Percentiles rank a stretch among this genome's conserved stretches.
These are phyloP conservation scores for Chaetoceros tenuissimus DNA, from an alignment of 108 stramenopile genomes.

Conservation along the genomic window DNA sequence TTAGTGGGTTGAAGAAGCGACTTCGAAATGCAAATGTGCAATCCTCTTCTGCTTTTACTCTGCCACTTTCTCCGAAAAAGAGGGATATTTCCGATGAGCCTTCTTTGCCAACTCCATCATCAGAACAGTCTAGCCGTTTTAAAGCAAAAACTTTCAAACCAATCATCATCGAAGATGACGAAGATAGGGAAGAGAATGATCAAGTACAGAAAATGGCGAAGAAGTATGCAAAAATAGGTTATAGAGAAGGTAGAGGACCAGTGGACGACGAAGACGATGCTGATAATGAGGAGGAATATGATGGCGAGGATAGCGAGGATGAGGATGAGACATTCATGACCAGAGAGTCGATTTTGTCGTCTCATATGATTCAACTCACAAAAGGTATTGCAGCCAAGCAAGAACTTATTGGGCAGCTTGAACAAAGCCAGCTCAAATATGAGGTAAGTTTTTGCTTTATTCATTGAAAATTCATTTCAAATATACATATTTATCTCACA, in stretches of 20 bases:
- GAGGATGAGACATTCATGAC: neutral
- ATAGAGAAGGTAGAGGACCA: neutral
- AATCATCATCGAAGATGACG: neutral
- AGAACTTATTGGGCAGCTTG: constrained; percentile 44
- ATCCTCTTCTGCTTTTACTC: neutral
- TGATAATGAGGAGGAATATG: constrained; percentile 4
- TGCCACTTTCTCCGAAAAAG: neutral
- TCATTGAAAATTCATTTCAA: neutral
- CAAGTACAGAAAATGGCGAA: constrained; percentile 3
- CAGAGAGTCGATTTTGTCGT: constrained; percentile 3
- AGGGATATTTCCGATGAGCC: neutral
- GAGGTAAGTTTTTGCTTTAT: constrained; percentile 20
- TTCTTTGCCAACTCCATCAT: neutral
- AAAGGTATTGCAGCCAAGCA: constrained; percentile 42
- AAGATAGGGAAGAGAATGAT: constrained; percentile 15
- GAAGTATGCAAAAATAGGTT: constrained; percentile 3
- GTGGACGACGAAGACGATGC: constrained; percentile 20
- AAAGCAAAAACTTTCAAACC: neutral
- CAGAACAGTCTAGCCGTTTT: neutral
- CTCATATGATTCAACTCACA: constrained; percentile 36
- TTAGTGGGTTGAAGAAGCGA: neutral
- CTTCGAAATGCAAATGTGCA: neutral
- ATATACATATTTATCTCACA: constrained; percentile 3
- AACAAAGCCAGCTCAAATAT: constrained; percentile 38
- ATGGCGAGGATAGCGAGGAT: constrained; percentile 3